Base-by-base conservation (phyloP, 2,329 filamentous ascomycete species). In the Elsinoe perseae region DNA sequence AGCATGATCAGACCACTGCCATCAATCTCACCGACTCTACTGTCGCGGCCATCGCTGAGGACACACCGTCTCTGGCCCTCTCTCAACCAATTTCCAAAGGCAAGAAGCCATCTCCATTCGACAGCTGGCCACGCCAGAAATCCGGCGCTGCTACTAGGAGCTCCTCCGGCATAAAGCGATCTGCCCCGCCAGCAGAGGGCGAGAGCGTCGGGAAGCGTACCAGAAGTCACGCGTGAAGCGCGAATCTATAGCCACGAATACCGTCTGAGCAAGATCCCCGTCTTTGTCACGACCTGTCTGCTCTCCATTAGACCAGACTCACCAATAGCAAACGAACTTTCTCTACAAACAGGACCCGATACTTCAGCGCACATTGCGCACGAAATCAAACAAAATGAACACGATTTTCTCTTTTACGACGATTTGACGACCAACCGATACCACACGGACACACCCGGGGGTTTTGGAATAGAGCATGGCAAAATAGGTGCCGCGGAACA, bases 121-220 rank as follows among this genome's bases (percentile, higher is more conserved):
- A 86, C 63, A 76, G 76, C 36, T 89, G 85, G 85, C 79, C 75
- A 60, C 81, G 84, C 57, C 81, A 80, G 63, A 89, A 89, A 44
- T n/a, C 53, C n/a, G 53, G 53, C 20, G n/a, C 28, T 52, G 23
- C 53, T 7, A 16, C 53, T 7, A 56, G 42, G 8, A 56, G 27
- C 18, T 21, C 42, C 4, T 56, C 53, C 10, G 52, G 52, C 21
- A 48, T 42, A 23, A 56, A 56, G 40, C 38, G 53, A 21, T 21
- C 53, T 20, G 23, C 42, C 2, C 28, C 38, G 23, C n/a, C 23
- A 48, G n/a, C 38, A 3, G 53, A 23, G 7, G 36, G 43, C 23
- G 23, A 42, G 30, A 48, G 28, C 21, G 14, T 36, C 25, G 36
- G 38, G 7, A 56, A 56, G 40, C 53, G 53, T 16, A 56, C 53